phyloP scores from a whole-genome alignment of 2,329 filamentous ascomycete species.

The Sarocladium strictum region DNA sequence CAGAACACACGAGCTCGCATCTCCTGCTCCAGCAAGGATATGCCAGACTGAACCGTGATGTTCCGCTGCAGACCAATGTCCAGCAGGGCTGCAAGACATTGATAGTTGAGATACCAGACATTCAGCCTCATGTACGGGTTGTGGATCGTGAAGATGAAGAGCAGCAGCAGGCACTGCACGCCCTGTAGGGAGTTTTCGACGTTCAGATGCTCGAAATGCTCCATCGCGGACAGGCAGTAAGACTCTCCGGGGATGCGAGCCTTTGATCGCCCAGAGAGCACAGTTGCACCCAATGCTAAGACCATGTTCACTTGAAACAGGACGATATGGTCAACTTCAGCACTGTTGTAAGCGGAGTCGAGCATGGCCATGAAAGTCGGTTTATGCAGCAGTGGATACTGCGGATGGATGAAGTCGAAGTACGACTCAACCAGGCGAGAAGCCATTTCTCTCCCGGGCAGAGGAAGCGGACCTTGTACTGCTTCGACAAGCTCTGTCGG shows the following conservation, averaged over 20 bases:
- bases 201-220: constrained; percentile 38
- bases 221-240: constrained; percentile 42
- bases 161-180: constrained; percentile 40
- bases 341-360: constrained; percentile 28
- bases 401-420: constrained; percentile 40
- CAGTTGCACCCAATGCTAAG: constrained; percentile 40
- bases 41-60: constrained; percentile 32
- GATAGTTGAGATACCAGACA: constrained; percentile 50
- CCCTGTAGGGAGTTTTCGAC: constrained; percentile 42
- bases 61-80: constrained; percentile 47
- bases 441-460: constrained; percentile 28
- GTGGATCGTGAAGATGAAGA: constrained; percentile 44
- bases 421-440: constrained; percentile 37
- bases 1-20: constrained; percentile 51
- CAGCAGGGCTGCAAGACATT: constrained; percentile 43
- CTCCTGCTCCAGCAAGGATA: constrained; percentile 44
- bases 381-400: constrained; percentile 44
- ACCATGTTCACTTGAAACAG: constrained; percentile 49
- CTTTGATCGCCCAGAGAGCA: constrained; percentile 36
- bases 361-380: constrained; percentile 34
- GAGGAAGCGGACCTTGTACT: constrained; percentile 23
- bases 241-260: constrained; percentile 40
- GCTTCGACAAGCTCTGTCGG: constrained; percentile 24
- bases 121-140: constrained; percentile 42
- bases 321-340: constrained; percentile 15